Conservation (phyloP, 2,329 filamentous ascomycete species). For the Sporothrix brunneoviolacea region DNA sequence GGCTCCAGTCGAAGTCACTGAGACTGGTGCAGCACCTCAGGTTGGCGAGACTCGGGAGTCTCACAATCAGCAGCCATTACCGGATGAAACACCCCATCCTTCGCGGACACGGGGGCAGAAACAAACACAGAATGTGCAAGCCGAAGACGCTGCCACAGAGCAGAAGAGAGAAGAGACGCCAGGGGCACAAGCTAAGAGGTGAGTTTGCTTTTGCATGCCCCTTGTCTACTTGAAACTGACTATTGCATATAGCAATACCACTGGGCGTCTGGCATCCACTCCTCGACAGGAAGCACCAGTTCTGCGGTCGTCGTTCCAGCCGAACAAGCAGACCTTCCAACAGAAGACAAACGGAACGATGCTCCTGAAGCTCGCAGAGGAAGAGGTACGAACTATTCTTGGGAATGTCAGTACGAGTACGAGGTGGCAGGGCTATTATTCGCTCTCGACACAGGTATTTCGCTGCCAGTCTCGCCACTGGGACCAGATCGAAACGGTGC, state of each 20-base stretch:
- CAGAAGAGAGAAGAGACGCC: not conserved
- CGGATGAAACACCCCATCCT: not conserved
- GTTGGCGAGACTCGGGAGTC: too few relatives aligned
- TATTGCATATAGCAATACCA: not conserved
- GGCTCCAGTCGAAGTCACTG: not conserved
- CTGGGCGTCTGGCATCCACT: not conserved
- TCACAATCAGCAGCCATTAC: not conserved
- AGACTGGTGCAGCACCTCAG: not conserved
- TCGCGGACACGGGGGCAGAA: not conserved
- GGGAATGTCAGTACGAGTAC: not conserved
- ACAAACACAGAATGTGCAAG: not conserved
- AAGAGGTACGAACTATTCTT: slow-evolving; percentile 35
- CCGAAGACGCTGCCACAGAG: not conserved
- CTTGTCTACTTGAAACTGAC: not conserved
- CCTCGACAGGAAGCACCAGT: slow-evolving; percentile 11
- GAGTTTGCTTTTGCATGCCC: not conserved
- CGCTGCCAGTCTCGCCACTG: too few relatives aligned
- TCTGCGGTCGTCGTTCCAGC: slow-evolving; percentile 41
- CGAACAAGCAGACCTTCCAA: slow-evolving; percentile 38
- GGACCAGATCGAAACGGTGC: too few relatives aligned
- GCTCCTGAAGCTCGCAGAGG: slow-evolving; percentile 39
- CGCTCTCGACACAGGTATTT: too few relatives aligned
- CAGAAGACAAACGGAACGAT: slow-evolving; percentile 32
- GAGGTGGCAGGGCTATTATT: not conserved
- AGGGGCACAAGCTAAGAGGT: not conserved